phyloP scores from a whole-genome alignment of 345 rosid species.

The Triadica sebifera region DNA sequence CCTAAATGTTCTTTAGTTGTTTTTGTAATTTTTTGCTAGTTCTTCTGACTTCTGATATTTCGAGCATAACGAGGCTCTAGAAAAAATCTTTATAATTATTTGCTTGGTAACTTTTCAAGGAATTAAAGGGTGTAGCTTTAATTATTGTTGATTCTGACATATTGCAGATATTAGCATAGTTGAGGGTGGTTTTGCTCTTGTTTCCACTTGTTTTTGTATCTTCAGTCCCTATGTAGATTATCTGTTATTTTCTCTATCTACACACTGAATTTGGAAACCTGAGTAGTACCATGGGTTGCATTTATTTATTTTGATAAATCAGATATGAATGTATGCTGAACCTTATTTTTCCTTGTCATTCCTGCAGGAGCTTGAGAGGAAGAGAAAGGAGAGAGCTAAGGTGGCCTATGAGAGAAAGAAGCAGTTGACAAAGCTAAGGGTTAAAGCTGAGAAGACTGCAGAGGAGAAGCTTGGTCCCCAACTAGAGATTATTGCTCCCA shows the following conservation, averaged over 20 bases:
- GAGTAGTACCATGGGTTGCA: neutral
- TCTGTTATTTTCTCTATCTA: neutral
- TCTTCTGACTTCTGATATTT: no score
- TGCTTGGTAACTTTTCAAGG: neutral
- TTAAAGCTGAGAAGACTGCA: slow-evolving; percentile 73
- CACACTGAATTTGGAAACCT: neutral
- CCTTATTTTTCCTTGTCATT: neutral
- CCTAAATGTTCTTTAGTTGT: neutral
- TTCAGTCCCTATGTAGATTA: neutral
- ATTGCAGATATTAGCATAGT: no score
- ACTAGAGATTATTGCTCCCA: slow-evolving; percentile 58
- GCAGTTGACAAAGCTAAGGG: slow-evolving; percentile 69
- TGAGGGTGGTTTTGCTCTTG: neutral
- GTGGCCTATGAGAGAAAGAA: slow-evolving; percentile 71
- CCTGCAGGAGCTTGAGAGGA: slow-evolving; percentile 71
- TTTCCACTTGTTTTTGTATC: neutral
- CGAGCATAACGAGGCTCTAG: neutral
- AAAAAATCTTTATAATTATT: neutral
- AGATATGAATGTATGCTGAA: neutral
- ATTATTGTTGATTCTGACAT: no score
- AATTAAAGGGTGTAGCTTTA: no score
- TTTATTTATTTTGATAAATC: neutral
- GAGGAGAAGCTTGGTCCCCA: slow-evolving; percentile 84
- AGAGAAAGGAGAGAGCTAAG: slow-evolving; percentile 85
- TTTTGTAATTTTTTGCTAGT: neutral